These are phyloP conservation scores for Cercophora newfieldiana DNA, from an alignment of 495 filamentous ascomycete genomes.

Conservation along the genomic window DNA sequence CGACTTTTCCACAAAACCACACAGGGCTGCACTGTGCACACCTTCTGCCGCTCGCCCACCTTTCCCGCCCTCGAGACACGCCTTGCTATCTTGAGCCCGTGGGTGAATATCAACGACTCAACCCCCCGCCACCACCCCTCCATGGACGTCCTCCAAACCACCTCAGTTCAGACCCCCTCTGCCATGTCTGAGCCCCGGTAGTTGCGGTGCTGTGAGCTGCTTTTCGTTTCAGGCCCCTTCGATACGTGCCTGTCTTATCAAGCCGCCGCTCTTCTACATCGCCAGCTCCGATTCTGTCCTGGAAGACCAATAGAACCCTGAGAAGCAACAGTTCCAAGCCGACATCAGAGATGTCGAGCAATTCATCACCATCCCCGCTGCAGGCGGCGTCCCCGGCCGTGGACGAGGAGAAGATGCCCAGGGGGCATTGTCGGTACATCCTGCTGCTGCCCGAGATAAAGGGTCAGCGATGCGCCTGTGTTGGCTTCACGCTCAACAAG, in stretches of 20 bases:
- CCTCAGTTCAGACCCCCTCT: constrained; percentile 16
- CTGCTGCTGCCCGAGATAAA: constrained; percentile 54
- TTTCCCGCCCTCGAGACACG: constrained; percentile 1
- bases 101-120: constrained; percentile 14
- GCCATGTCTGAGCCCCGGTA: constrained; percentile 37
- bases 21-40: constrained; percentile 16
- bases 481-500: constrained; percentile 53
- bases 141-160: constrained; percentile 29
- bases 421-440: constrained; percentile 58
- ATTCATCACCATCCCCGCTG: constrained; percentile 35
- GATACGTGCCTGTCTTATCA: neutral
- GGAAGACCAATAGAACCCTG: neutral
- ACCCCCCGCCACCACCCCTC: constrained; percentile 13
- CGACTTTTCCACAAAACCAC: constrained; percentile 23
- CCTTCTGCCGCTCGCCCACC: constrained; percentile 13
- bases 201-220: constrained; percentile 16
- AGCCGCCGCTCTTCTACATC: neutral
- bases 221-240: constrained; percentile 11
- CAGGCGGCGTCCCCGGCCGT: constrained; percentile 26
- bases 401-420: constrained; percentile 49
- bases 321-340: neutral
- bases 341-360: constrained; percentile 27
- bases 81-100: constrained; percentile 18
- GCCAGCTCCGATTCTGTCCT: neutral
- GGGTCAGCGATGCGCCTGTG: constrained; percentile 56